These are phyloP conservation scores for Cladophialophora carrionii DNA, from an alignment of 2,329 filamentous ascomycete genomes.

Conservation along the genomic window DNA sequence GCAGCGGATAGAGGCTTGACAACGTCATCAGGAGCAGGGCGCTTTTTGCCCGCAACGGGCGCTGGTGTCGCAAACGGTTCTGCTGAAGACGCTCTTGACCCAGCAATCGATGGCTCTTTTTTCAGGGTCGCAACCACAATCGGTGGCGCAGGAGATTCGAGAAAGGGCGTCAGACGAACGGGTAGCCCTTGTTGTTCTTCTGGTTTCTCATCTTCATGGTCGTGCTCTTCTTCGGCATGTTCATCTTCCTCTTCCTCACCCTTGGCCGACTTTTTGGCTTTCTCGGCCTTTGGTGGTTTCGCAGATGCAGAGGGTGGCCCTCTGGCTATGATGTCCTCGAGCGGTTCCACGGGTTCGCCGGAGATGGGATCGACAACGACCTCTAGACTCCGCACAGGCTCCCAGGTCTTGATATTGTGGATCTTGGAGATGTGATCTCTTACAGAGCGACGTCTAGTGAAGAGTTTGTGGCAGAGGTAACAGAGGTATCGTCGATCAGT, in stretches of 20 bases:
- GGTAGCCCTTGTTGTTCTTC: not conserved
- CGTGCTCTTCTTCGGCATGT: conserved; percentile 6
- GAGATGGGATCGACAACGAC: conserved; percentile 37
- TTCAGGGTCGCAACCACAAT: conserved; percentile 25
- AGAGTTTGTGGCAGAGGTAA: conserved; percentile 39
- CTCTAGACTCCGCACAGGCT: conserved; percentile 37
- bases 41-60: conserved; percentile 36
- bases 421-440: conserved; percentile 40
- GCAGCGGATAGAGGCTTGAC: conserved; percentile 26
- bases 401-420: conserved; percentile 38
- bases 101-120: conserved; percentile 30
- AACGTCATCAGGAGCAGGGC: conserved; percentile 33
- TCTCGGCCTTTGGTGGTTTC: conserved; percentile 27
- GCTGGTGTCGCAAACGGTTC: conserved; percentile 33
- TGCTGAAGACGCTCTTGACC: conserved; percentile 30
- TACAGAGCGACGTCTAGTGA: conserved; percentile 38
- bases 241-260: conserved; percentile 22
- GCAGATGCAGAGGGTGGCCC: conserved; percentile 35
- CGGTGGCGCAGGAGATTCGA: conserved; percentile 12
- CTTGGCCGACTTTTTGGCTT: conserved; percentile 23
- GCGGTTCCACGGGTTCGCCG: conserved; percentile 36
- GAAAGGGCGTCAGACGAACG: conserved; percentile 7
- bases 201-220: conserved; percentile 12
- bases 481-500: conserved; percentile 39
- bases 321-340: conserved; percentile 37